Base-by-base conservation (phyloP, 371 early-diverging fungal species). In the Mortierella sp. region DNA sequence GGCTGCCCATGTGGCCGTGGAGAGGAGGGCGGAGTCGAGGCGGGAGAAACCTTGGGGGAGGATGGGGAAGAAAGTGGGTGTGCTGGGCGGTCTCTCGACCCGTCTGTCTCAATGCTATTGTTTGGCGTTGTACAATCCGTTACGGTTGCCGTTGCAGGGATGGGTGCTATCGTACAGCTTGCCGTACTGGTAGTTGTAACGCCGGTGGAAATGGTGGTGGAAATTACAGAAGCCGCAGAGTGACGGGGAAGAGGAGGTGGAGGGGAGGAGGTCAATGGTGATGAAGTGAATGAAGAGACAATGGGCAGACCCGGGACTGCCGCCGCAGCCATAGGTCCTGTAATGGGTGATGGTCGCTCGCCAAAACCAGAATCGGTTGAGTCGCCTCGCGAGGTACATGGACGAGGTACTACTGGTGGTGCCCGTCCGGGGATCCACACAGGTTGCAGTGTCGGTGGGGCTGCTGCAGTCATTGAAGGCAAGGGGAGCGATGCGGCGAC, bases 331-430 rank as follows among this genome's bases (percentile, higher is more conserved):
- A 21, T 7, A 50, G 37, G 64, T 45, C 45, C 25, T 55, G 55
- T 9, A 37, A 45, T 16, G 19, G 21, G n/a, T 1, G 68, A 18
- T n/a, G 44, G 55, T 6, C 62, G 62, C 26, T 68, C 68, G 21
- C 61, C 68, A 56, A 68, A 68, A 16, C 68, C 68, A 25, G 68
- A 68, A 37, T 68, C 68, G 6, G 68, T 62, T 7, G 62, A 68
- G 43, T 68, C 43, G 23, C 61, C 68, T 37, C 62, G 52, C 5
- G 56, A 61, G 18, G 68, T 61, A 21, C 56, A 44, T 14, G 62
- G 63, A 11, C 69, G 57, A n/a, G 9, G 28, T 29, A 30, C 21
- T 61, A 4, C 57, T 57, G 47, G 7, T 11, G 60, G 26, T 47
- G 28, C 18, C 46, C 25, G 44, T 60, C 50, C 37, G 37, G 37